A percentile compares a stretch with the other conserved stretches of the same genome.
Evolutionary conservation across 2,329 filamentous ascomycete species (phyloP).

Genomic region (Venturia oleaginea): DNA sequence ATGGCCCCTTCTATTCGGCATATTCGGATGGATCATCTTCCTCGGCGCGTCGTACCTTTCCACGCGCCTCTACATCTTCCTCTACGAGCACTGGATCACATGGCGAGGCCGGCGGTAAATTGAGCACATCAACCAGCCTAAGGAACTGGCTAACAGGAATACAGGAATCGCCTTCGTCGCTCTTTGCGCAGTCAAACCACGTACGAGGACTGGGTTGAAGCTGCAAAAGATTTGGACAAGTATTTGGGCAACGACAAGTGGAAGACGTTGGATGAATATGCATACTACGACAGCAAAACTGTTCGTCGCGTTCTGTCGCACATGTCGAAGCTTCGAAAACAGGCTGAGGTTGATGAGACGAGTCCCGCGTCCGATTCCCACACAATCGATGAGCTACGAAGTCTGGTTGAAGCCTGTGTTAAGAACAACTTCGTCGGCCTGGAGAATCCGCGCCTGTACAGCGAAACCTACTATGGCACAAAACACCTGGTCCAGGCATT

Average conservation of each 20-base stretch:
- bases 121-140: too few relatives aligned
- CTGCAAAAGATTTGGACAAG: slow-evolving; percentile 68
- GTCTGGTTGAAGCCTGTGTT: slow-evolving; percentile 77
- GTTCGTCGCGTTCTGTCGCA: slow-evolving; percentile 69
- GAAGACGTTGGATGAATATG: slow-evolving; percentile 63
- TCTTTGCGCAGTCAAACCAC: slow-evolving; percentile 62
- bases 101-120: slow-evolving; percentile 83
- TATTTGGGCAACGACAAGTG: slow-evolving; percentile 74
- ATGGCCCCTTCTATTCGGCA: slow-evolving; percentile 78
- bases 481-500: slow-evolving; percentile 89
- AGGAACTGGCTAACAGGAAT: too few relatives aligned
- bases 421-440: slow-evolving; percentile 97
- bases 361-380: slow-evolving; percentile 17
- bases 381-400: slow-evolving; percentile 65
- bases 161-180: slow-evolving; percentile 58
- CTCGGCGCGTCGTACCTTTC: slow-evolving; percentile 66
- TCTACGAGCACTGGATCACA: slow-evolving; percentile 84
- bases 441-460: slow-evolving; percentile 90
- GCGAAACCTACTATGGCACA: slow-evolving; percentile 96
- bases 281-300: slow-evolving; percentile 82
- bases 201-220: slow-evolving; percentile 76
- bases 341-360: slow-evolving; percentile 51
- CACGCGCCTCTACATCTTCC: slow-evolving; percentile 79
- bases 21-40: slow-evolving; percentile 70
- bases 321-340: slow-evolving; percentile 52